A percentile compares a stretch with the other conserved stretches of the same genome.
Conservation (phyloP, 805 yeast genomes). For the Spencermartinsiella europaea region DNA sequence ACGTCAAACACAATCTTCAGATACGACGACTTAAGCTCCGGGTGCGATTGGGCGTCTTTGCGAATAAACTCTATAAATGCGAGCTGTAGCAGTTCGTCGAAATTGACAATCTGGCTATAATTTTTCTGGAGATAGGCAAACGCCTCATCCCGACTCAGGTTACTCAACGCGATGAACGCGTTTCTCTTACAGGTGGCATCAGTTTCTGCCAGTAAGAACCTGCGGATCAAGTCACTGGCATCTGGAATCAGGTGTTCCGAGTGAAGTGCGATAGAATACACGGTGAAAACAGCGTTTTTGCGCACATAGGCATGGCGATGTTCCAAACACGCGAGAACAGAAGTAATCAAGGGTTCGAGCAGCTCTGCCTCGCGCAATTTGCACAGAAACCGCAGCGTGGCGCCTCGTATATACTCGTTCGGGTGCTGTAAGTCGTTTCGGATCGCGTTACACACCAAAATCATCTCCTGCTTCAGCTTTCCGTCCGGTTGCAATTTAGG, state of each 20-base stretch:
- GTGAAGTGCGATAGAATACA: slow-evolving; percentile 72
- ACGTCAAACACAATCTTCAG: slow-evolving; percentile 66
- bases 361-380: slow-evolving; percentile 90
- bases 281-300: slow-evolving; percentile 92
- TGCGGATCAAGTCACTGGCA: slow-evolving; percentile 78
- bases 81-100: slow-evolving; percentile 82
- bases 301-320: slow-evolving; percentile 98
- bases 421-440: slow-evolving; percentile 98
- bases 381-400: slow-evolving; percentile 84
- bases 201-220: slow-evolving; percentile 72
- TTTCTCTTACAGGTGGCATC: slow-evolving; percentile 94
- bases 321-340: slow-evolving; percentile 83
- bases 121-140: slow-evolving; percentile 74
- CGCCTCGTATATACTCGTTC: slow-evolving; percentile 94
- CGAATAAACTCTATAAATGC: slow-evolving; percentile 89
- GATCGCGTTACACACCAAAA: slow-evolving; percentile 94
- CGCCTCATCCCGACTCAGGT: slow-evolving; percentile 79
- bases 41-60: slow-evolving; percentile 62
- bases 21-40: slow-evolving; percentile 66
- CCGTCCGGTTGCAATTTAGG: slow-evolving; percentile 86
- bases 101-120: slow-evolving; percentile 49
- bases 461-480: slow-evolving; percentile 96
- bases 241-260: slow-evolving; percentile 90
- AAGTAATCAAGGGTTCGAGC: slow-evolving; percentile 91
- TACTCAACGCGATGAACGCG: slow-evolving; percentile 84